These are phyloP conservation scores for Fraxinus paxiana DNA, from an alignment of 305 asterid species.

Conservation along the genomic window DNA sequence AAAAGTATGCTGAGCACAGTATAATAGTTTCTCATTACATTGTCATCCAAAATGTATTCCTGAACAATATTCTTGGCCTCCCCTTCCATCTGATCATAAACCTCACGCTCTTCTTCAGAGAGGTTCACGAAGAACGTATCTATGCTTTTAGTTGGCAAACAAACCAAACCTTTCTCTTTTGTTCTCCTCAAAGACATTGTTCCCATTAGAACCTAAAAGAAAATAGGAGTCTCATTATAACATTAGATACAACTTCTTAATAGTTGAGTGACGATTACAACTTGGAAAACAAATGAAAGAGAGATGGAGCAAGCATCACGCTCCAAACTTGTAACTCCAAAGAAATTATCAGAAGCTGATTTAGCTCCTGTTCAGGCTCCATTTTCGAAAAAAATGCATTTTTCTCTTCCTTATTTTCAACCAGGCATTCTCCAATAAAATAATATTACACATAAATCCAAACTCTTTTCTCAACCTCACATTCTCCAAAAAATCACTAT, in stretches of 20 bases:
- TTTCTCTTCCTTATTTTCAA: not conserved
- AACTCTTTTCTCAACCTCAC: not conserved
- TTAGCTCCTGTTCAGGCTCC: not conserved
- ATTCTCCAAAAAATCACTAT: not conserved
- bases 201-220: conserved; percentile 71
- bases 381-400: not conserved
- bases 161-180: conserved; percentile 62
- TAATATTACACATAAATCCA: not conserved
- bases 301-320: not conserved
- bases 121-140: conserved; percentile 68
- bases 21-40: conserved; percentile 45
- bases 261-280: not conserved
- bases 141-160: conserved; percentile 67
- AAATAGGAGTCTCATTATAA: not conserved
- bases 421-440: not conserved
- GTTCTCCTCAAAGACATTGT: conserved; percentile 86
- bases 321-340: not conserved
- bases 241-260: not conserved
- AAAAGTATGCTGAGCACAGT: conserved; percentile 74
- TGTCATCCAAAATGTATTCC: conserved; percentile 46
- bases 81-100: conserved; percentile 84
- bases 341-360: not conserved
- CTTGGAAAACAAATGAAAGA: not conserved
- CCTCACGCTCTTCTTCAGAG: conserved; percentile 66
- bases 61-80: conserved; percentile 60